Conservation (phyloP, 2,329 filamentous ascomycete genomes). For the Monosporascus sp. region DNA sequence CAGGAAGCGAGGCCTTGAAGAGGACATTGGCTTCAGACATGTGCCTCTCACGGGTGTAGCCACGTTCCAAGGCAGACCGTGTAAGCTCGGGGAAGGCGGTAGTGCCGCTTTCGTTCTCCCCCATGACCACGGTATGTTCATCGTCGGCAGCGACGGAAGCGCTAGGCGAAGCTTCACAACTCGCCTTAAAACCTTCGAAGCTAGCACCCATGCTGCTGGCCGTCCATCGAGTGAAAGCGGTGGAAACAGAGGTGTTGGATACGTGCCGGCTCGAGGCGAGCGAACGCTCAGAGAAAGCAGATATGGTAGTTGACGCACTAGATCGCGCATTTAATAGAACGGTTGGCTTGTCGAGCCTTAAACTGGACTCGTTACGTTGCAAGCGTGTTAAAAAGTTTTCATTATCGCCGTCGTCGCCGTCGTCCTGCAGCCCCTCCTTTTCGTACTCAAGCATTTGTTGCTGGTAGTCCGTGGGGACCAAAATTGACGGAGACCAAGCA, state of each 20-base stretch:
- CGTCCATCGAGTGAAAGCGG: constrained; percentile 49
- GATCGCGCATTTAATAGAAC: constrained; percentile 37
- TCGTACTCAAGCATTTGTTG: constrained; percentile 45
- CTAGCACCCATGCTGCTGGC: constrained; percentile 43
- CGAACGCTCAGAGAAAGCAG: constrained; percentile 41
- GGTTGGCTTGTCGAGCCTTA: constrained; percentile 27
- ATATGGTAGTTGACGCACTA: constrained; percentile 51
- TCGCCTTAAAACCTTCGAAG: constrained; percentile 23
- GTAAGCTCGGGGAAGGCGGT: constrained; percentile 3
- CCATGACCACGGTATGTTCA: constrained; percentile 6
- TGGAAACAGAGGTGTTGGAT: constrained; percentile 48
- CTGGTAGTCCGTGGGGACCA: constrained; percentile 56
- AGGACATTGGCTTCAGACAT: constrained; percentile 24
- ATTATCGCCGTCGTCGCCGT: constrained; percentile 27
- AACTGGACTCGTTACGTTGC: constrained; percentile 23
- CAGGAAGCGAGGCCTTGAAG: constrained; percentile 10
- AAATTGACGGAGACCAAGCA: constrained; percentile 54
- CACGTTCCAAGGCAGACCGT: constrained; percentile 6
- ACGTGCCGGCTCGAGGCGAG: constrained; percentile 43
- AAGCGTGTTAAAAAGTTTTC: constrained; percentile 17
- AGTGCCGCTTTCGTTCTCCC: constrained; percentile 5
- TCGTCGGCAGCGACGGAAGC: constrained; percentile 9
- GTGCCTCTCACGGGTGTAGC: constrained; percentile 19
- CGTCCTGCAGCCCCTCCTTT: constrained; percentile 22
- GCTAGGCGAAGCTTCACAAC: constrained; percentile 9